A percentile compares a stretch with the other conserved stretches of the same genome.
Evolutionary conservation across 371 early-diverging fungal species (phyloP).

Genomic region (Mucor piriformis): DNA sequence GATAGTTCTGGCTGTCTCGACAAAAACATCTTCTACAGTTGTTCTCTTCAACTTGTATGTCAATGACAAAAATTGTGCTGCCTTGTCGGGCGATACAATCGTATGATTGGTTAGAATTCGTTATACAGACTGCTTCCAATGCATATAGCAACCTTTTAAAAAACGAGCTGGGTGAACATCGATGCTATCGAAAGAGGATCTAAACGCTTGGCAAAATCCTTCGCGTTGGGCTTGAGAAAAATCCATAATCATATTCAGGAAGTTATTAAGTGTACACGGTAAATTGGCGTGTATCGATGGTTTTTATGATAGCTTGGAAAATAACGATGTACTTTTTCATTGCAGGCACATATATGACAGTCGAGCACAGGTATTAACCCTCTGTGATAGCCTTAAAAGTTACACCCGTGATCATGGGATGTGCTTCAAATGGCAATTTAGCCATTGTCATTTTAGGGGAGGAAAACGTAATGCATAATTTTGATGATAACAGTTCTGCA

Average conservation of each 20-base stretch:
- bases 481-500: background rate
- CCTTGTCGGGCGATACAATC: background rate
- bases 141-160: constrained; percentile 17
- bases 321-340: constrained; percentile 1
- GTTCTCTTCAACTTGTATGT: background rate
- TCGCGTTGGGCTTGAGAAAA: background rate
- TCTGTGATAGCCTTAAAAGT: constrained; percentile 2
- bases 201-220: background rate
- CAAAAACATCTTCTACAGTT: background rate
- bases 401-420: constrained; percentile 5
- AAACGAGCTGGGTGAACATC: background rate
- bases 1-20: background rate
- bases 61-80: background rate
- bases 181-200: background rate
- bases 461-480: background rate
- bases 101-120: constrained; percentile 3
- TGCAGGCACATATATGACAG: background rate
- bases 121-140: constrained; percentile 16
- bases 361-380: constrained; percentile 8
- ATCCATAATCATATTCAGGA: background rate
- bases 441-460: background rate
- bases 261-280: background rate
- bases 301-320: constrained; percentile 10
- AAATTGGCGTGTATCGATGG: background rate
- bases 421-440: background rate